Percentiles rank a stretch among this genome's conserved stretches.
Conservation (phyloP, 2,329 filamentous ascomycete species). For the Didymella sp. region DNA sequence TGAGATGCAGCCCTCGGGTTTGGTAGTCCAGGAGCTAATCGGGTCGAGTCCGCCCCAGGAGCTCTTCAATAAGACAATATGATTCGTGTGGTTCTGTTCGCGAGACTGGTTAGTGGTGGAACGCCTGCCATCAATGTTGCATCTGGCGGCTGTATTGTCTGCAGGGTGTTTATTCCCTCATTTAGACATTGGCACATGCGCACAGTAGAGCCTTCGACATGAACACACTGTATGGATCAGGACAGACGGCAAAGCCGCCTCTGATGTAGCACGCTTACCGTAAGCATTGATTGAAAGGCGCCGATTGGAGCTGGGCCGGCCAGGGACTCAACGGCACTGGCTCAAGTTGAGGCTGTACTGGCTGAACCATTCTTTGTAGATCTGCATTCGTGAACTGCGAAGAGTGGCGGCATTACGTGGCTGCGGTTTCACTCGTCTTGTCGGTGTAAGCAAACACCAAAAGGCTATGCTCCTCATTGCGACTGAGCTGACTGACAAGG, state of each 20-base stretch:
- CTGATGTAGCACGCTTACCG: constrained; percentile 10
- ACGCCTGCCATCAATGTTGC: background rate
- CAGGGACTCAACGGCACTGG: background rate
- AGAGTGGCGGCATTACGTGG: background rate
- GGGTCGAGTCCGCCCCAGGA: background rate
- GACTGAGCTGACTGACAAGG: constrained; percentile 4
- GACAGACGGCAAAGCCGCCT: background rate
- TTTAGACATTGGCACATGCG: background rate
- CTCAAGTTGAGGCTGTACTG: background rate
- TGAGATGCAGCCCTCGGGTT: background rate
- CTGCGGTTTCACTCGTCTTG: background rate
- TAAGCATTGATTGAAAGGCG: background rate
- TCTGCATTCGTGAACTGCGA: background rate
- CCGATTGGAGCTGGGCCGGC: background rate
- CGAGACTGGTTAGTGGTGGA: background rate
- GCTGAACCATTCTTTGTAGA: background rate
- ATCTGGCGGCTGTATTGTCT: background rate
- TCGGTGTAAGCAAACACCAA: background rate
- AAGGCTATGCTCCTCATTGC: background rate
- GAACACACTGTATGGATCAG: background rate
- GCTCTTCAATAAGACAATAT: background rate
- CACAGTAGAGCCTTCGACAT: background rate
- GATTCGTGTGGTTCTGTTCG: background rate
- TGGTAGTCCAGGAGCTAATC: background rate
- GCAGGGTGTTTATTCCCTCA: background rate